Evolutionary conservation across 768 basidiomycete species (phyloP), one percentile per base, ranked within the genome.

Genomic region (Amyloporia xantha): DNA sequence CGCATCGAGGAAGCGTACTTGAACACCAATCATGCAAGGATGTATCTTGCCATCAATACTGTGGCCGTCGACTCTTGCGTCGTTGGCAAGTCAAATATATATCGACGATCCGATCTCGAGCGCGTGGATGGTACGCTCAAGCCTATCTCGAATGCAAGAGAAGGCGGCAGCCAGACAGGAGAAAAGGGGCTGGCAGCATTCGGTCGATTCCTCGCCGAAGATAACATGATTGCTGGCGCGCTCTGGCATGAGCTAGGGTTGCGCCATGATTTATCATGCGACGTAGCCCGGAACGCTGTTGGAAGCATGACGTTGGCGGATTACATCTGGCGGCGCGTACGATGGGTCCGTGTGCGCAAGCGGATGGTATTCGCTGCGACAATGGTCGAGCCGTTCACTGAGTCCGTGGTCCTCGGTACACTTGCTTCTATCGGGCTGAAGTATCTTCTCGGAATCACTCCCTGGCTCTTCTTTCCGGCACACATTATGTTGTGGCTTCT

Each of bases 331-430:
- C 78, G 96, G 28, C 82, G 96, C 24, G 82, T 92, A 17, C 84
- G 96, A 2, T 99, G 96, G 96, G 91, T 99, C 59, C 82, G 96
- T 38, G 95, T 98, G 26, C 81, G 96, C 45, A 97, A 94, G 65
- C 83, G 82, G 59, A 98, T 98, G 92, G 86, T 90, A 6, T 64
- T 90, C 36, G 72, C 77, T 7, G 94, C 93, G 15, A 97, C 93
- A 1, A 48, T 97, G 46, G 57, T 89, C 17, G 96, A 99, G 64
- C 96, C 96, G 1, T 82, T 97, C 62, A 96, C 93, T 15, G 96
- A 99, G 67, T 83, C 81, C 38, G 65, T 96, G 35, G 65, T 91
- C 23, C 71, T 84, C 26, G 84, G 87, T 26, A 50, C 76, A 23
- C 76, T 94, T 49, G 81, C 79, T 19, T 73, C 79, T 23, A 66